A percentile compares a stretch with the other conserved stretches of the same genome.
phyloP scores from a whole-genome alignment of 441 rosid species.

The Populus tomentosa region DNA sequence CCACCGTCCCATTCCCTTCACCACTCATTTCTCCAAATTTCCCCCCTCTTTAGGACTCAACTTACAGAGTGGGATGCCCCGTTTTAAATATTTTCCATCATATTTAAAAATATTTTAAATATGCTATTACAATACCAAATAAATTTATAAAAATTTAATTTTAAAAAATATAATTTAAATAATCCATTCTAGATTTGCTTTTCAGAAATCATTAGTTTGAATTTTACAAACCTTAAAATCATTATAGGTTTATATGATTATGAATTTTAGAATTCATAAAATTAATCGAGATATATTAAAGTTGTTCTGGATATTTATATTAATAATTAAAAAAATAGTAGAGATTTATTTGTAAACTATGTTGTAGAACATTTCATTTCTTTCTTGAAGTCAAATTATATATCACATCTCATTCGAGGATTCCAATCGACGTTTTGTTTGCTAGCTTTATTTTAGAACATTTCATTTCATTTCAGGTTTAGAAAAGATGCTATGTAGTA shows the following conservation, averaged over 20 bases:
- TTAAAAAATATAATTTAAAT: too few species aligned
- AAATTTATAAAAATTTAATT: too few species aligned
- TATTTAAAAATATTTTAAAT: slow-evolving; percentile 30
- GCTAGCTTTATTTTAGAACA: neutral
- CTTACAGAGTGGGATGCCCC: slow-evolving; percentile 5
- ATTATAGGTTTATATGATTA: too few species aligned
- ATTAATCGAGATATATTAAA: too few species aligned
- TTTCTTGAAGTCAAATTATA: neutral
- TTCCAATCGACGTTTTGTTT: neutral
- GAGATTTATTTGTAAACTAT: too few species aligned
- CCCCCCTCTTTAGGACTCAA: slow-evolving; percentile 16
- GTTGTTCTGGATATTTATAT: too few species aligned
- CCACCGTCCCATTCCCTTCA: slow-evolving; percentile 24
- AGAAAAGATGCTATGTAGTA: neutral
- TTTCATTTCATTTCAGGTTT: neutral
- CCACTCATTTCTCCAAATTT: slow-evolving; percentile 23
- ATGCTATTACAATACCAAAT: too few species aligned
- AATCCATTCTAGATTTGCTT: rapidly evolving
- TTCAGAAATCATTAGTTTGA: rapidly evolving
- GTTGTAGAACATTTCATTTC: too few species aligned
- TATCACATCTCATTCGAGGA: neutral
- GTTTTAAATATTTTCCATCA: slow-evolving; percentile 25
- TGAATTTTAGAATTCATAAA: rapidly evolving
- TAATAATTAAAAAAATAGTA: too few species aligned
- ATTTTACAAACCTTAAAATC: rapidly evolving